These are phyloP conservation scores for Malassezia globosa DNA, from an alignment of 1,284 basidiomycete species.

Conservation along the genomic window DNA sequence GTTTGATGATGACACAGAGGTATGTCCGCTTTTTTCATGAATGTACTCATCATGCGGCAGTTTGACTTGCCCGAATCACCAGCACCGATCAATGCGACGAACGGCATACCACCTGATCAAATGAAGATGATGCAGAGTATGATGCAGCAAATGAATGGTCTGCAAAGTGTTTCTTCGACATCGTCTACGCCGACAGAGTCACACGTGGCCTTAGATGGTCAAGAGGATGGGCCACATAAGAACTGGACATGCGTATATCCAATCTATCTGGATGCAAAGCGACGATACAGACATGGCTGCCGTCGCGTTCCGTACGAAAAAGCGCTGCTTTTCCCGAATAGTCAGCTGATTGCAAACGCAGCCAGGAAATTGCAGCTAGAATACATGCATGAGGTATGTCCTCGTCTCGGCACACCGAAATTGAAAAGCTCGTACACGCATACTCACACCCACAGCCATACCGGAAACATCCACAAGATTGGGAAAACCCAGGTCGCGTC, in stretches of 20 bases:
- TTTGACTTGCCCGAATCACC: slow-evolving; percentile 22
- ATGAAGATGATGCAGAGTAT: slow-evolving; percentile 35
- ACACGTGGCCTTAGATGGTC: slow-evolving; percentile 5
- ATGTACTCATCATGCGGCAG: neutral
- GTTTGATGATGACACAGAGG: slow-evolving; percentile 46
- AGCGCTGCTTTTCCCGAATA: slow-evolving; percentile 85
- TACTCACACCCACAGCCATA: slow-evolving; percentile 50
- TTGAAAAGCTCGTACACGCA: neutral
- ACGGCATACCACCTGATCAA: slow-evolving; percentile 23
- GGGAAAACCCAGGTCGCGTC: slow-evolving; percentile 73
- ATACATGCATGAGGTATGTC: slow-evolving; percentile 65
- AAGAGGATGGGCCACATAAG: slow-evolving; percentile 31
- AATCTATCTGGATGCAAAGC: slow-evolving; percentile 91
- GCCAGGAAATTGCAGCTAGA: slow-evolving; percentile 64
- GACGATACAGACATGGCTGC: slow-evolving; percentile 67
- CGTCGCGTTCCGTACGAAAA: slow-evolving; percentile 68
- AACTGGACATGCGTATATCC: slow-evolving; percentile 94
- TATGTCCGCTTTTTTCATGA: slow-evolving; percentile 21
- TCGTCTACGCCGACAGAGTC: slow-evolving; percentile 11
- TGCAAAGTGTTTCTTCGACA: slow-evolving; percentile 19
- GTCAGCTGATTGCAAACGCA: slow-evolving; percentile 78
- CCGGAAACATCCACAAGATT: slow-evolving; percentile 83
- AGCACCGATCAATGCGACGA: slow-evolving; percentile 3
- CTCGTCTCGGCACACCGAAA: neutral
- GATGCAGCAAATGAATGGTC: slow-evolving; percentile 35